Evolutionary conservation across 148 eudicot genomes (phyloP), one percentile per base, ranked within the genome.

Genomic region (Camellia sinensis): DNA sequence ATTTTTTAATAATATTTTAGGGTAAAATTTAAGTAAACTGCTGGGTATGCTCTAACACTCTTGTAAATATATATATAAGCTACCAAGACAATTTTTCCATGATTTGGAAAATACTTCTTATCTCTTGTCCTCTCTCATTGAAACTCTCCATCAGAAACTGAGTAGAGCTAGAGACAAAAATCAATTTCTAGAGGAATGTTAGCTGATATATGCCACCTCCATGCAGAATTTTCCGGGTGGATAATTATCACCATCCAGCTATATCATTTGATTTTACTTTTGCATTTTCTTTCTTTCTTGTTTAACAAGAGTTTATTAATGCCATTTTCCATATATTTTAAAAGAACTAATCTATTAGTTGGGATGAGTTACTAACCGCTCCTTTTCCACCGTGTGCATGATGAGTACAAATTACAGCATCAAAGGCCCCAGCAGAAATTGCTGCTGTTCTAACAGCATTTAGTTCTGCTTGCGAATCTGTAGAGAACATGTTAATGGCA

Each of bases 351-450:
- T 61, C 15, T 53, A 43, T 4, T 2, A 9, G 73, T 59, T 63
- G 57, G n/a, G 56, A 54, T 63, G 48, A 67, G 45, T 18, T 72
- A 94, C 97, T 92, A 44, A 97, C 99, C 89, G 99, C 98, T 89
- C 99, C 99, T 89, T 92, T 97, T 80, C 99, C 99, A 72, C 98
- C 99, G 82, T 97, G 97, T 61, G 99, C 98, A 79, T 97, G 99
- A 87, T 97, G 98, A 75, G 89, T 90, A 84, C 99, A 97, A 76
- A 97, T 89, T 13, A 97, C 98, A 40, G 99, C 97, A 86, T 97
- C 99, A 87, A 94, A 97, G 44, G 99, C 99, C 75, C 99, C 99
- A 66, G 98, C 98, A 73, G 88, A 90, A 66, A 91, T 50, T 59
- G 99, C 89, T 29, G 91, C 91, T 76, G 69, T 90, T 83, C 85